A percentile compares a stretch with the other conserved stretches of the same genome.
Conservation (phyloP, 306 rosid genomes). For the Vachellia pachyceras region DNA sequence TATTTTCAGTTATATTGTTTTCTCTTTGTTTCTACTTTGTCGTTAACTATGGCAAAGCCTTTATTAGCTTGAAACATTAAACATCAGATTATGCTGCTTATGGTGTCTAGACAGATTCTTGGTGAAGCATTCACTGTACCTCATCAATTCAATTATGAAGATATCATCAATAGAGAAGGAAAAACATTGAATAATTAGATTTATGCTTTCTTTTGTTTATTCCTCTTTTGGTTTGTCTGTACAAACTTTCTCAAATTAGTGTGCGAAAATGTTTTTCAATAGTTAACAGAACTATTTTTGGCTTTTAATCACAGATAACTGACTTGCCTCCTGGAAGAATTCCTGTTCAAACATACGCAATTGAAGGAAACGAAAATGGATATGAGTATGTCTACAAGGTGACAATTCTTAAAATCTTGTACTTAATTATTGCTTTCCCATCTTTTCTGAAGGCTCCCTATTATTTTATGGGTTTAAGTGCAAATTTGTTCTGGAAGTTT, state of each 20-base stretch:
- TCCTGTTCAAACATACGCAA: constrained; percentile 74
- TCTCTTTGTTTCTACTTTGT: not conserved
- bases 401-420: constrained; percentile 28
- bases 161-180: not conserved
- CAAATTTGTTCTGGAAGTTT: too few species aligned
- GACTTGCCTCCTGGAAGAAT: constrained; percentile 93
- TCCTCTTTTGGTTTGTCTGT: constrained; percentile 11
- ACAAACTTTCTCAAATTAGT: constrained; percentile 8
- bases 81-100: not conserved
- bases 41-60: not conserved
- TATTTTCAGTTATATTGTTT: not conserved
- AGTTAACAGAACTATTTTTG: constrained; percentile 31
- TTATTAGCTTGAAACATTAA: not conserved
- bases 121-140: not conserved
- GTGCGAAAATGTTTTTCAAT: constrained; percentile 21
- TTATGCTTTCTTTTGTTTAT: constrained; percentile 5
- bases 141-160: constrained; percentile 16
- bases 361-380: constrained; percentile 81
- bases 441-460: not conserved
- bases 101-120: constrained; percentile 8
- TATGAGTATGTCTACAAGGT: constrained; percentile 85
- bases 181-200: not conserved
- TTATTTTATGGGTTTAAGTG: not conserved
- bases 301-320: constrained; percentile 66
- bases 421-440: constrained; percentile 11